These are phyloP conservation scores for Hypoxylon sp. DNA, from an alignment of 2,329 filamentous ascomycete genomes.

Conservation along the genomic window DNA sequence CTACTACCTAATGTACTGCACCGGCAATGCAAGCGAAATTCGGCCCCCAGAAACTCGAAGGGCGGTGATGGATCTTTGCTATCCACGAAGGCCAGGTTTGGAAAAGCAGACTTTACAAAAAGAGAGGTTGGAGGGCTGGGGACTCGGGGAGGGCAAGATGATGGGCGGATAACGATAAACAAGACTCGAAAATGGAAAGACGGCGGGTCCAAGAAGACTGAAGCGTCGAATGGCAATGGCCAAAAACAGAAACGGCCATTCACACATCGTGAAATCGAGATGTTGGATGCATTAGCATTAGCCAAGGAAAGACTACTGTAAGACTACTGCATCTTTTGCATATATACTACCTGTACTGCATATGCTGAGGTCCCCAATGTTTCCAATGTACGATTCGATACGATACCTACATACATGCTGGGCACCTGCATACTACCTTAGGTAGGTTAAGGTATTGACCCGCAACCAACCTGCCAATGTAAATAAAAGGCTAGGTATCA, in stretches of 20 bases:
- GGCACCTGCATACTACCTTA: constrained; percentile 1
- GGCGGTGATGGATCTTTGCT: constrained; percentile 11
- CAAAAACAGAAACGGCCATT: constrained; percentile 27
- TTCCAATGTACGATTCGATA: neutral
- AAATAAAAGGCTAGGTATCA: constrained; percentile 20
- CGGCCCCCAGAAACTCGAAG: constrained; percentile 19
- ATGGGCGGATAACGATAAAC: constrained; percentile 36
- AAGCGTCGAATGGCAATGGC: constrained; percentile 23
- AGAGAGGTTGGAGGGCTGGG: constrained; percentile 13
- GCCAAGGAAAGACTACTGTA: neutral
- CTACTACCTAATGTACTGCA: too few relatives aligned
- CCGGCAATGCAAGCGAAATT: constrained; percentile 34
- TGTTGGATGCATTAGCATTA: constrained; percentile 5
- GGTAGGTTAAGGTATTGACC: too few relatives aligned
- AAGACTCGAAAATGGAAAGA: constrained; percentile 30
- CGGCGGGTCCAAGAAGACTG: constrained; percentile 20
- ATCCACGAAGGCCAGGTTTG: constrained; percentile 27
- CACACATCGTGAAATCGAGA: constrained; percentile 25
- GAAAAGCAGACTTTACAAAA: constrained; percentile 18
- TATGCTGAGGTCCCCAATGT: neutral
- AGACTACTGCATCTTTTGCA: constrained; percentile 31
- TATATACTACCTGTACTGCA: neutral
- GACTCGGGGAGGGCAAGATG: constrained; percentile 7
- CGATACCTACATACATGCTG: constrained; percentile 10
- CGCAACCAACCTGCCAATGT: constrained; percentile 15